Evolutionary conservation across 257 asterid genomes (phyloP).

Genomic region (Fraxinus pennsylvanica): DNA sequence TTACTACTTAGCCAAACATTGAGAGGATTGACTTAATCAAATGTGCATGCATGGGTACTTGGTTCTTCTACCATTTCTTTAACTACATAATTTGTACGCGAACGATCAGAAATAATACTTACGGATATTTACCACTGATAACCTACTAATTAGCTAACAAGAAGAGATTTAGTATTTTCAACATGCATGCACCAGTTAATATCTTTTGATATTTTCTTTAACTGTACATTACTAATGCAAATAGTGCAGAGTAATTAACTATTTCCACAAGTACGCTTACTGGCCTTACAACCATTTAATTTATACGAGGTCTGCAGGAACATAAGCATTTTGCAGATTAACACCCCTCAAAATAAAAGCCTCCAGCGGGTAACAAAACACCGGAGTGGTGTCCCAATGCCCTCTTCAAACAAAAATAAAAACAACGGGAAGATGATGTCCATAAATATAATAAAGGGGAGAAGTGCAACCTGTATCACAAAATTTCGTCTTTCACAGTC

Average conservation of each 20-base stretch:
- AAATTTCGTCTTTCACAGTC: conserved; percentile 95
- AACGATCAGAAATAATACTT: background rate
- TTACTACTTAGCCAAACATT: background rate
- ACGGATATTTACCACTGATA: background rate
- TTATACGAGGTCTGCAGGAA: background rate
- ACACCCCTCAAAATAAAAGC: background rate
- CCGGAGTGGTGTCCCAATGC: background rate
- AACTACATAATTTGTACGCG: background rate
- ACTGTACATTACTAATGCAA: background rate
- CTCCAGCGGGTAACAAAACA: background rate
- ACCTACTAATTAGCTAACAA: background rate
- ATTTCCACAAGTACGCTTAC: too few relatives aligned
- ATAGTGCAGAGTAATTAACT: background rate
- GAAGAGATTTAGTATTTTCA: too few relatives aligned
- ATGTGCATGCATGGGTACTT: background rate
- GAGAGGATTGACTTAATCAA: background rate
- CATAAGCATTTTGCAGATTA: background rate
- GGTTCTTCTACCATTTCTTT: background rate
- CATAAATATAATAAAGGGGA: conserved; percentile 12
- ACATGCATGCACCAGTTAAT: background rate
- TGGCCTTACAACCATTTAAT: background rate
- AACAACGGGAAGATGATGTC: background rate
- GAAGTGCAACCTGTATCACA: conserved; percentile 71
- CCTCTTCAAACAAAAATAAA: background rate
- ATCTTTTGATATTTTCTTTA: too few relatives aligned